phyloP scores from a whole-genome alignment of 2,329 filamentous ascomycete species.

The Drechslerella stenobrocha region DNA sequence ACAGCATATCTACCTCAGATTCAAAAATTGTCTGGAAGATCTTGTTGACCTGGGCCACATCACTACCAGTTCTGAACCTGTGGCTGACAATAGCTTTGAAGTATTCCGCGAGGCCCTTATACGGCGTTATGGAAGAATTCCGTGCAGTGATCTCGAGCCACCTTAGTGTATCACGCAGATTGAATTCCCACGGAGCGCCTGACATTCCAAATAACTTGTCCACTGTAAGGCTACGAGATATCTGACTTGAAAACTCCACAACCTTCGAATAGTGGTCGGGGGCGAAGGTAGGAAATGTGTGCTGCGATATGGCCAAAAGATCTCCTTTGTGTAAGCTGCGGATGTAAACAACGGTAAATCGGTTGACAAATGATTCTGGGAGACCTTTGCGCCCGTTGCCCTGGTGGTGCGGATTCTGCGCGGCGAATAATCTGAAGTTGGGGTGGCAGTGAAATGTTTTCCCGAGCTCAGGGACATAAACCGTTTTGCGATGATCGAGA shows the following conservation, averaged over 20 bases:
- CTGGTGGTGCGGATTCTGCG: conserved; percentile 96
- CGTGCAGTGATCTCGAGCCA: conserved; percentile 93
- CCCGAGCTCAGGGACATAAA: conserved; percentile 92
- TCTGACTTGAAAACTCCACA: conserved; percentile 76
- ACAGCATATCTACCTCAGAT: conserved; percentile 59
- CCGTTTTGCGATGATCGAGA: conserved; percentile 91
- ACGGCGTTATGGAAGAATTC: conserved; percentile 58
- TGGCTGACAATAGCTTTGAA: conserved; percentile 81
- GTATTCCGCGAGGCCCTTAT: conserved; percentile 64
- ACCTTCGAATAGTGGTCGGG: conserved; percentile 66
- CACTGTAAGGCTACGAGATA: conserved; percentile 71
- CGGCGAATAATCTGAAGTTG: conserved; percentile 90
- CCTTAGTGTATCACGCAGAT: conserved; percentile 68
- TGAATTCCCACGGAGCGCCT: conserved; percentile 93
- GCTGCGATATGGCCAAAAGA: conserved; percentile 76
- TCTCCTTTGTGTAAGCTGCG: conserved; percentile 84
- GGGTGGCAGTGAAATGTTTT: conserved; percentile 89
- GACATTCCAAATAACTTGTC: conserved; percentile 61
- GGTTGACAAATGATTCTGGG: conserved; percentile 93
- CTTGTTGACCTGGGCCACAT: conserved; percentile 67
- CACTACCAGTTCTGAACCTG: conserved; percentile 74
- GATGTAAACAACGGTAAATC: conserved; percentile 96
- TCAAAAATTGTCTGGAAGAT: conserved; percentile 71
- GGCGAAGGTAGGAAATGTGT: conserved; percentile 70
- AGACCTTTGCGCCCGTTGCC: conserved; percentile 93